Evolutionary conservation across 2,329 filamentous ascomycete genomes (phyloP).

Genomic region (Epichloe scottii): DNA sequence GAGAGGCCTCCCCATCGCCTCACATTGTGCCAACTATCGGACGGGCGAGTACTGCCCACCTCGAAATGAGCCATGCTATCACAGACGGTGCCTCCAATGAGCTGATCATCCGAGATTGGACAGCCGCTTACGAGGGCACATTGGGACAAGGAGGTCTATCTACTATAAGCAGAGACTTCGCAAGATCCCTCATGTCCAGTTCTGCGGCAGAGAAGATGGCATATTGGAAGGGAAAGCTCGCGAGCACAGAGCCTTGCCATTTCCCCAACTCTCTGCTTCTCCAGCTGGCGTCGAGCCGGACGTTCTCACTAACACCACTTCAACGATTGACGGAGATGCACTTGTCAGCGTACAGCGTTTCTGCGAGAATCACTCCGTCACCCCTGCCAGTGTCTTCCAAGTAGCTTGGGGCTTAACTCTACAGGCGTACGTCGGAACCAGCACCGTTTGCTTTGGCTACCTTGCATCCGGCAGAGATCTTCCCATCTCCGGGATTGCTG

Average conservation of each 20-base stretch:
- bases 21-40: neutral
- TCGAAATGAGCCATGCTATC: constrained; percentile 9
- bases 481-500: constrained; percentile 1
- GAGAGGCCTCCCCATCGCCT: constrained; percentile 1
- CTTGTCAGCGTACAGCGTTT: neutral
- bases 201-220: neutral
- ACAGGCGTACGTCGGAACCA: constrained; percentile 5
- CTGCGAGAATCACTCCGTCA: constrained; percentile 2
- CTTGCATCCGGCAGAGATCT: constrained; percentile 7
- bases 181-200: neutral
- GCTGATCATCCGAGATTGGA: constrained; percentile 2
- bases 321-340: neutral
- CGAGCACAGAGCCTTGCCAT: constrained; percentile 3
- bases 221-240: constrained; percentile 7
- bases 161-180: neutral
- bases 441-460: constrained; percentile 7
- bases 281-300: no score
- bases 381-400: constrained; percentile 4
- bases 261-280: neutral
- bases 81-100: constrained; percentile 5
- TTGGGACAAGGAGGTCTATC: no score
- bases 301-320: neutral
- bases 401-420: constrained; percentile 7
- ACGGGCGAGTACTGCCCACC: neutral
- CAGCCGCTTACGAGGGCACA: neutral